Evolutionary conservation across 768 basidiomycete species (phyloP).

Genomic region (Candolleomyces eurysporus): DNA sequence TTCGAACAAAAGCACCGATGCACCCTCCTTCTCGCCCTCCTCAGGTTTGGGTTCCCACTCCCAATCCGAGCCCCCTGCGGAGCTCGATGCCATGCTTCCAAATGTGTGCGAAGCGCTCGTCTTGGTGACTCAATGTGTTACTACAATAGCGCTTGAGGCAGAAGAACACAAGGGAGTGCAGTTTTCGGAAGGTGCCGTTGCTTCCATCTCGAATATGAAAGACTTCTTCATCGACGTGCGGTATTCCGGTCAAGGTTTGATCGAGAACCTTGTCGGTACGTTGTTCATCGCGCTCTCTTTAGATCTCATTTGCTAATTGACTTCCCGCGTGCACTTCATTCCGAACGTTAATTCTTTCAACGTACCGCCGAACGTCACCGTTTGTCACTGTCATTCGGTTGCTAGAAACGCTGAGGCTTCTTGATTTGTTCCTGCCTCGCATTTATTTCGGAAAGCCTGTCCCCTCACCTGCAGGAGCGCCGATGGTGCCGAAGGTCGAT

Average conservation of each 20-base stretch:
- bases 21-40: not conserved
- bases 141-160: slow-evolving; percentile 58
- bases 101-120: slow-evolving; percentile 81
- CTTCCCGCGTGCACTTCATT: not conserved
- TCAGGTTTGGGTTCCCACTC: slow-evolving; percentile 8
- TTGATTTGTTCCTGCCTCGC: slow-evolving; percentile 82
- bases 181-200: slow-evolving; percentile 15
- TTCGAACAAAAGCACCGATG: slow-evolving; percentile 1
- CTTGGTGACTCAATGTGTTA: slow-evolving; percentile 72
- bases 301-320: slow-evolving; percentile 7
- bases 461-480: slow-evolving; percentile 19
- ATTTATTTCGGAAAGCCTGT: slow-evolving; percentile 77
- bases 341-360: too few relatives aligned
- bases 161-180: slow-evolving; percentile 30
- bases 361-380: too few relatives aligned
- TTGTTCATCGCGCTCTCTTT: slow-evolving; percentile 5
- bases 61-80: slow-evolving; percentile 24
- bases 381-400: slow-evolving; percentile 1
- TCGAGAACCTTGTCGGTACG: slow-evolving; percentile 61
- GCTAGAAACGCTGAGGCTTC: slow-evolving; percentile 67
- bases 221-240: slow-evolving; percentile 43
- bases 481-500: slow-evolving; percentile 30
- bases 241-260: slow-evolving; percentile 42
- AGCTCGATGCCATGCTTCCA: slow-evolving; percentile 69
- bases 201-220: slow-evolving; percentile 29